Base-by-base conservation (phyloP, 1,139 yeast genomes). In the Lodderomyces parapsilosis region DNA sequence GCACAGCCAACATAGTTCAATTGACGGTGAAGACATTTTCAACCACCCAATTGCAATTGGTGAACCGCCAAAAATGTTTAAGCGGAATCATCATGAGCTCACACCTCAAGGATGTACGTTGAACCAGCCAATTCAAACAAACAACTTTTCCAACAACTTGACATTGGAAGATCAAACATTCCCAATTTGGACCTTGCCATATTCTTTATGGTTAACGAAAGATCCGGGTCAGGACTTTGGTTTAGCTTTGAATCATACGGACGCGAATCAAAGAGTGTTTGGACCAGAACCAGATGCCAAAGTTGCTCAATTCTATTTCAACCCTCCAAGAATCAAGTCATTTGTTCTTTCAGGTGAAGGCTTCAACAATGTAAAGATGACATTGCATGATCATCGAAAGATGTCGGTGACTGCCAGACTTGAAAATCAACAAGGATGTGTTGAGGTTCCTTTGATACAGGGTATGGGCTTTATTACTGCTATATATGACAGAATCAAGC, bases 401-500 rank as follows among this genome's bases (percentile, higher is more conserved):
- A 49, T 69, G 47, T 65, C 75, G 1, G 68, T 68, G 7, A 57
- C 59, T 13, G 58, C 74, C 1, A 53, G 53, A 18, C 48, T 66
- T 30, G 31, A 30, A 23, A 48, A 42, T 7, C 50, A 54, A 18
- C 50, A 54, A 13, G 52, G 53, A 23, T 44, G 49, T 22, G 56
- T 72, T 18, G 54, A 59, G 6, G 32, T 68, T 25, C 77, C 77
- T 0, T 56, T 72, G 41, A 68, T 62, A 15, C 71, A 69, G 28
- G 94, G 94, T 13, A 83, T 83, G 86, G 91, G 91, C 0, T 79
- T 83, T 47, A 64, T 82, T 11, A 79, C 88, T 4, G 83, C 86
- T 1, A 66, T 81, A 2, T 85, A 84, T 44, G 57, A 60, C n/a
- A 72, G 72, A 47, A 63, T 83, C 31, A 68, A 68, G 6, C 85